These are phyloP conservation scores for Melaleuca alternifolia DNA, from an alignment of 345 rosid genomes.

Conservation along the genomic window DNA sequence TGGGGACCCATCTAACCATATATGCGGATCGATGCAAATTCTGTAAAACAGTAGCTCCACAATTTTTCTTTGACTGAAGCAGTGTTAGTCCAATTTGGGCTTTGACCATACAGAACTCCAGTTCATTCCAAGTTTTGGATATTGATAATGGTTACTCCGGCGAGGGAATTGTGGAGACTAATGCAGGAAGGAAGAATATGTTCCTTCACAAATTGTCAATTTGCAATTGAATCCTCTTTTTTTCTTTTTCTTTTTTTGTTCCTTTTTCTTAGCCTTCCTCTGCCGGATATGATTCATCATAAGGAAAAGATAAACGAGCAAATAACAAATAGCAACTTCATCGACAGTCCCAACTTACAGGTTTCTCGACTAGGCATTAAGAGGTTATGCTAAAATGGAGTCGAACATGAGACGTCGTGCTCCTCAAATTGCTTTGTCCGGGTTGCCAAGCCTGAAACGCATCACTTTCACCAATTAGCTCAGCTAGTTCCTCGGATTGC, in stretches of 20 bases:
- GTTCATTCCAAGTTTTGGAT: neutral
- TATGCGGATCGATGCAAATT: neutral
- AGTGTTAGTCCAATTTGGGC: neutral
- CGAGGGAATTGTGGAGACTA: neutral
- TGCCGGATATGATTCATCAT: neutral
- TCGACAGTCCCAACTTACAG: neutral
- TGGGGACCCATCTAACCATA: neutral
- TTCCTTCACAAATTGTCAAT: neutral
- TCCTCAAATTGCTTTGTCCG: neutral
- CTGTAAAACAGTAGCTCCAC: neutral
- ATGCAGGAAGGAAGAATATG: neutral
- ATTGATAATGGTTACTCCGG: neutral
- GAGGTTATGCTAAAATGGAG: neutral
- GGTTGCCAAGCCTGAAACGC: neutral
- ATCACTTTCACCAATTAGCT: neutral
- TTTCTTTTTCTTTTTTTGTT: neutral
- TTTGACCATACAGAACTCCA: neutral
- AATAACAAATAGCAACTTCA: neutral
- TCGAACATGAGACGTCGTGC: neutral
- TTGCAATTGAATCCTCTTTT: neutral
- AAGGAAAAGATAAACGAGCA: neutral
- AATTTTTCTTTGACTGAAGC: neutral
- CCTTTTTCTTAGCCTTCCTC: neutral
- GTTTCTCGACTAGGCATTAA: neutral
- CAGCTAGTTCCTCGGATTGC: neutral